Conservation (phyloP, 306 rosid genomes). For the Fagus sylvatica region DNA sequence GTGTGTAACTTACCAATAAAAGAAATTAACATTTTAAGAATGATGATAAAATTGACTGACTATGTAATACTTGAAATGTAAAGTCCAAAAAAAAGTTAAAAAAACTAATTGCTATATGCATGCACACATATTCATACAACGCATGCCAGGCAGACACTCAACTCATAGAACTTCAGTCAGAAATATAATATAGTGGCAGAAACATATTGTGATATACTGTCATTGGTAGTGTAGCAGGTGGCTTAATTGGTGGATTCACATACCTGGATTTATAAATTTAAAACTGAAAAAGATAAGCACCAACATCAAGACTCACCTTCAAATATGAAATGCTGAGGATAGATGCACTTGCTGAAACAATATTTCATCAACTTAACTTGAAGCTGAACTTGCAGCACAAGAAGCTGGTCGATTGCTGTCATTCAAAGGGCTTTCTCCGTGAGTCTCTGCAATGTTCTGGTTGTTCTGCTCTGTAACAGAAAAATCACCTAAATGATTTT, state of each 20-base stretch:
- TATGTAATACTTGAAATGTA: neutral
- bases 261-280: neutral
- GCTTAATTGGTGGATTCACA: neutral
- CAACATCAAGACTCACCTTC: constrained; percentile 49
- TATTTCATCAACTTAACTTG: constrained; percentile 32
- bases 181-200: neutral
- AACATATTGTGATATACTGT: neutral
- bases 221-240: neutral
- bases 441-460: constrained; percentile 40
- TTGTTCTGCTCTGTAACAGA: constrained; percentile 37
- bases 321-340: constrained; percentile 64
- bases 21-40: too few species aligned
- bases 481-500: constrained; percentile 32
- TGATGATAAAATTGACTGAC: neutral
- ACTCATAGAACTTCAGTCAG: neutral
- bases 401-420: constrained; percentile 38
- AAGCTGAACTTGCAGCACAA: constrained; percentile 50
- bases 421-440: constrained; percentile 32
- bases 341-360: constrained; percentile 49
- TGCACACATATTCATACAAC: too few species aligned
- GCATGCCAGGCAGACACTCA: too few species aligned
- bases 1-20: too few species aligned
- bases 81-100: neutral
- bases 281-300: neutral
- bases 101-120: too few species aligned